These are phyloP conservation scores for Vitis riparia DNA, from an alignment of 164 flowering plant genomes.

Conservation along the genomic window DNA sequence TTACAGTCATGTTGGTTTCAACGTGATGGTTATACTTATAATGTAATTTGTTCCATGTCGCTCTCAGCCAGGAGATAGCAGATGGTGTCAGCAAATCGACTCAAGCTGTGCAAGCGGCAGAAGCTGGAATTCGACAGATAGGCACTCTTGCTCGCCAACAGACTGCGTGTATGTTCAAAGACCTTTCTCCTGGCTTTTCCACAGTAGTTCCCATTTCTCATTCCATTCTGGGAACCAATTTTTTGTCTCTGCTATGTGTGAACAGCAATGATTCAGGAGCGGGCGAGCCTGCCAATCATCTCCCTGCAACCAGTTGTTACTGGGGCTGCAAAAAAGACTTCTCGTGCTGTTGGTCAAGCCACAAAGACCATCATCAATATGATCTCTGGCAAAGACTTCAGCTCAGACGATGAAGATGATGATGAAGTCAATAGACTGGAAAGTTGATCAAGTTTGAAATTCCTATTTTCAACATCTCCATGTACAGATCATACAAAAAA, in stretches of 20 bases:
- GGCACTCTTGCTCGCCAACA: slow-evolving; percentile 74
- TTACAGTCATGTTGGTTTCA: neutral
- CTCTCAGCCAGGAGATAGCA: slow-evolving; percentile 80
- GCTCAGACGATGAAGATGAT: slow-evolving; percentile 37
- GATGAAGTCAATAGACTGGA: slow-evolving; percentile 39
- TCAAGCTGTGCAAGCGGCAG: slow-evolving; percentile 87
- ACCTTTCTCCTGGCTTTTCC: neutral
- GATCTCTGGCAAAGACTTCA: slow-evolving; percentile 50
- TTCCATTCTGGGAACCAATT: neutral
- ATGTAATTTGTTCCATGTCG: slow-evolving; percentile 1
- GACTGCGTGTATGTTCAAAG: slow-evolving; percentile 61
- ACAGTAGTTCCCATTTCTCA: neutral
- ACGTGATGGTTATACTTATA: too few species aligned
- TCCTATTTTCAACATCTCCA: too few species aligned
- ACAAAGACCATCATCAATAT: slow-evolving; percentile 63
- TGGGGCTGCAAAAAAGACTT: slow-evolving; percentile 91
- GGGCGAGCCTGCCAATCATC: slow-evolving; percentile 74
- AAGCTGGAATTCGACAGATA: slow-evolving; percentile 78
- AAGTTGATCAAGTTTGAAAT: neutral
- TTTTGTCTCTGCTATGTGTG: neutral
- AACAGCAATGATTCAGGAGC: slow-evolving; percentile 86
- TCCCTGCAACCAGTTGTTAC: slow-evolving; percentile 78
- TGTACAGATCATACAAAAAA: too few species aligned
- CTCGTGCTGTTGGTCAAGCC: slow-evolving; percentile 76
- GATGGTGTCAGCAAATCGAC: slow-evolving; percentile 85